A percentile compares a stretch with the other conserved stretches of the same genome.
Evolutionary conservation across 805 yeast genomes (phyloP).

Genomic region (Cyberlindnera japonica): DNA sequence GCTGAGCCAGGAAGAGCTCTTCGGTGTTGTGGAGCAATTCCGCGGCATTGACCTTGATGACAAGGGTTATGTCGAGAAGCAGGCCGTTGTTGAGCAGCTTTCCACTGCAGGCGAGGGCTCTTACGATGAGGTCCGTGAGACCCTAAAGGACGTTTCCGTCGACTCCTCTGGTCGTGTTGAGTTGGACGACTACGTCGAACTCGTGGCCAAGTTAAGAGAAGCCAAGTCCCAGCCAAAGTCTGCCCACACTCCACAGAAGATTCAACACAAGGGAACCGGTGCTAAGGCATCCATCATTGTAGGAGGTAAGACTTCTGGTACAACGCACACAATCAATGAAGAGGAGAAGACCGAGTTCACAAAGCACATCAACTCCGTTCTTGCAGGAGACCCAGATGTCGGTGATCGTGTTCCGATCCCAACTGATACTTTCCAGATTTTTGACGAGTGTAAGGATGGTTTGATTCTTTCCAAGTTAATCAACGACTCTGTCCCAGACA

Average conservation of each 20-base stretch:
- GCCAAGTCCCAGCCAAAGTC: slow-evolving; percentile 33
- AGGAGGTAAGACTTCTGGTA: slow-evolving; percentile 83
- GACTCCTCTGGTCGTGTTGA: slow-evolving; percentile 98
- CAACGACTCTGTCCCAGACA: slow-evolving; percentile 97
- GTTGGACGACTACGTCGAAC: slow-evolving; percentile 86
- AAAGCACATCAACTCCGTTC: slow-evolving; percentile 87
- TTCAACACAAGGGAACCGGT: slow-evolving; percentile 50
- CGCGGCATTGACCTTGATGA: slow-evolving; percentile 84
- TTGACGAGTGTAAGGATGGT: slow-evolving; percentile 96
- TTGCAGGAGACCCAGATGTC: slow-evolving; percentile 82
- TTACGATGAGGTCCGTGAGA: slow-evolving; percentile 91
- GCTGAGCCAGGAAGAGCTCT: slow-evolving; percentile 81
- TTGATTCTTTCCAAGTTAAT: slow-evolving; percentile 87
- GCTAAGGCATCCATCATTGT: slow-evolving; percentile 75
- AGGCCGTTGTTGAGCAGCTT: slow-evolving; percentile 79
- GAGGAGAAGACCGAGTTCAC: slow-evolving; percentile 97
- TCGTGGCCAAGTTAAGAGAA: slow-evolving; percentile 77
- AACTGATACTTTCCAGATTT: slow-evolving; percentile 89
- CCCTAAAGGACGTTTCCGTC: slow-evolving; percentile 83
- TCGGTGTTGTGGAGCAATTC: slow-evolving; percentile 81
- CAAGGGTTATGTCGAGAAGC: slow-evolving; percentile 92
- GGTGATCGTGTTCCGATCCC: slow-evolving; percentile 88
- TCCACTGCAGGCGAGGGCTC: slow-evolving; percentile 75
- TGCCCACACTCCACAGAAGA: slow-evolving; percentile 30
- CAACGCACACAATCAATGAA: slow-evolving; percentile 94